Conservation (phyloP, 2,329 filamentous ascomycete species). For the Sarocladiaceae sp. region DNA sequence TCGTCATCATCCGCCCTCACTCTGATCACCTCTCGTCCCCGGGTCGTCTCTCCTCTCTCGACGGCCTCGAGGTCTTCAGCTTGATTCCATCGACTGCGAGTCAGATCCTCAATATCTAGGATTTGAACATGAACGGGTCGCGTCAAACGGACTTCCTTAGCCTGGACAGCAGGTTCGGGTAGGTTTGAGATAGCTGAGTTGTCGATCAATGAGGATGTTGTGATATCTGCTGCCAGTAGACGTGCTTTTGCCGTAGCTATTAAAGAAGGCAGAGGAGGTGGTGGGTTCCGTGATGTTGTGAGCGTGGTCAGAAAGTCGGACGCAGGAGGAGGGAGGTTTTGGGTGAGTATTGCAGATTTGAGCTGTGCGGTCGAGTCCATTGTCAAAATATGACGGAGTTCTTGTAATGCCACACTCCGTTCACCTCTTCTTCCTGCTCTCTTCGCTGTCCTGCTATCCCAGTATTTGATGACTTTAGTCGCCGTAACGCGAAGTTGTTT, state of each 20-base stretch:
- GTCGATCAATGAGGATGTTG: slow-evolving; percentile 43
- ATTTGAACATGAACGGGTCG: slow-evolving; percentile 74
- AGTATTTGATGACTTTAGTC: no score
- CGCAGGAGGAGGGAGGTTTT: slow-evolving; percentile 51
- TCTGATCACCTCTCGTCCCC: slow-evolving; percentile 78
- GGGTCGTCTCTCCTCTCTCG: slow-evolving; percentile 67
- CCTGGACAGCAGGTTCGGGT: slow-evolving; percentile 35
- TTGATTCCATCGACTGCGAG: slow-evolving; percentile 78
- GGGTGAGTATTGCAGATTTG: slow-evolving; percentile 41
- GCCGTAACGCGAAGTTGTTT: no score
- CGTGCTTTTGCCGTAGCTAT: slow-evolving; percentile 78
- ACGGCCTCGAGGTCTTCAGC: slow-evolving; percentile 75
- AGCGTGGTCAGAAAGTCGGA: slow-evolving; percentile 61
- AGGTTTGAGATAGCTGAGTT: slow-evolving; percentile 32
- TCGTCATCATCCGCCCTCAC: slow-evolving; percentile 45
- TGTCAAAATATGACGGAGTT: neutral
- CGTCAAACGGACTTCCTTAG: slow-evolving; percentile 52
- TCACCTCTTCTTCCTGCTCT: no score
- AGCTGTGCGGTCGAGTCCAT: slow-evolving; percentile 41
- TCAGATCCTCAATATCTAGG: slow-evolving; percentile 80
- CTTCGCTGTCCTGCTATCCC: no score
- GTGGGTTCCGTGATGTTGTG: slow-evolving; percentile 48
- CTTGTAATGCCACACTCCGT: no score
- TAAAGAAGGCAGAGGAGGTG: slow-evolving; percentile 64
- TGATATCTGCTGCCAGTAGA: slow-evolving; percentile 74